Evolutionary conservation across 2,329 filamentous ascomycete species (phyloP).

Genomic region (Fusarium brevicatenulatum): DNA sequence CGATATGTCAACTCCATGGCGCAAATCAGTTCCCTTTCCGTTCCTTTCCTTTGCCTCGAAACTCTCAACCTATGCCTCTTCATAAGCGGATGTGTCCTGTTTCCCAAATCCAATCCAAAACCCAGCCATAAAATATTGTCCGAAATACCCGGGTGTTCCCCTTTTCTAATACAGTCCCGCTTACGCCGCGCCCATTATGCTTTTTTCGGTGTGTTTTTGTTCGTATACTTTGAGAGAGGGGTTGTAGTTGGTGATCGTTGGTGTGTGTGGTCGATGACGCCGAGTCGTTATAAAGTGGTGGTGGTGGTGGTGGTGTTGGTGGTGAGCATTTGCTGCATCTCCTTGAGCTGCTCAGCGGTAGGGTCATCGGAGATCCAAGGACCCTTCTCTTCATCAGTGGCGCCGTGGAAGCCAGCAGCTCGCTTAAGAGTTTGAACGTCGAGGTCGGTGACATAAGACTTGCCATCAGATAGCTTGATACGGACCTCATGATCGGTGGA

Average conservation of each 20-base stretch:
- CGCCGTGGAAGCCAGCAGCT: conserved; percentile 82
- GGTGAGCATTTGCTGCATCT: conserved; percentile 65
- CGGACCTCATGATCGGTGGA: conserved; percentile 94
- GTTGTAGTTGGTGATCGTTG: conserved; percentile 9
- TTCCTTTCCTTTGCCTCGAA: conserved; percentile 17
- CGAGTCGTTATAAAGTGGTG: conserved; percentile 29
- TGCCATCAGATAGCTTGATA: conserved; percentile 78
- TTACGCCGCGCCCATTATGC: conserved; percentile 46
- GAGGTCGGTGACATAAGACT: conserved; percentile 89
- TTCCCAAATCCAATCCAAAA: conserved; percentile 7
- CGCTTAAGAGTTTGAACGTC: conserved; percentile 90
- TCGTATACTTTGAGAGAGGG: conserved; percentile 18
- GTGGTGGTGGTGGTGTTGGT: conserved; percentile 29
- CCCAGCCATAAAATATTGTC: conserved; percentile 20
- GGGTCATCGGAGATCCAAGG: conserved; percentile 82
- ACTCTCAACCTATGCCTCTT: conserved; percentile 7
- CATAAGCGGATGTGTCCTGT: conserved; percentile 24
- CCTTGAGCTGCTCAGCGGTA: conserved; percentile 67
- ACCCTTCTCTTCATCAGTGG: conserved; percentile 88
- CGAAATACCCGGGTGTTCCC: conserved; percentile 18
- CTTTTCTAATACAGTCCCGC: conserved; percentile 42
- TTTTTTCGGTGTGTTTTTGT: conserved; percentile 36
- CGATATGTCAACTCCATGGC: conserved; percentile 45
- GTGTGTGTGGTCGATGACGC: neutral
- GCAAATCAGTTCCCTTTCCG: conserved; percentile 28